Evolutionary conservation across 768 basidiomycete genomes (phyloP).

Genomic region (Leccinum aurantiacum): DNA sequence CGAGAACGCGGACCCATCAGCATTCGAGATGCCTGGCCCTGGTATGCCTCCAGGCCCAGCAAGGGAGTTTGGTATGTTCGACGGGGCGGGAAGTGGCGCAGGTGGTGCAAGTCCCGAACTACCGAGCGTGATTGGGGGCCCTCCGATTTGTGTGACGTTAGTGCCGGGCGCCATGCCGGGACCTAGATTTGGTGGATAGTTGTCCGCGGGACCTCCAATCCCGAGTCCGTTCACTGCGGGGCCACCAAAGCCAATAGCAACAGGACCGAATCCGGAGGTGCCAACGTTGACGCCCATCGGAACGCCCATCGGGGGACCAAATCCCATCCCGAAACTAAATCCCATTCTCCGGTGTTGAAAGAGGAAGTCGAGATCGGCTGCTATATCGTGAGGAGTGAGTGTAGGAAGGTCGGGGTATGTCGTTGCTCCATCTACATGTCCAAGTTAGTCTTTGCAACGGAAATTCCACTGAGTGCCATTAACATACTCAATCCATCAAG

Average conservation of each 20-base stretch:
- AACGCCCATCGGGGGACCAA: conserved; percentile 23
- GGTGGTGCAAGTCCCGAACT: conserved; percentile 11
- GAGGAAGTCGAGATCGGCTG: conserved; percentile 54
- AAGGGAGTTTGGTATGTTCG: conserved; percentile 5
- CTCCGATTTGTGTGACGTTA: conserved; percentile 10
- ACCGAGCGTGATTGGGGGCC: conserved; percentile 8
- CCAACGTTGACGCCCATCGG: conserved; percentile 19
- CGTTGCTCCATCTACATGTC: conserved; percentile 44
- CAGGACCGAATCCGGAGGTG: conserved; percentile 20
- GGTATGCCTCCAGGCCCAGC: conserved; percentile 7
- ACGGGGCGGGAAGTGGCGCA: conserved; percentile 5
- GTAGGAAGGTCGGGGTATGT: conserved; percentile 36
- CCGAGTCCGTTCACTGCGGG: conserved; percentile 22
- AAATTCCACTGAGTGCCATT: conserved; percentile 5
- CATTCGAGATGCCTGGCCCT: conserved; percentile 14
- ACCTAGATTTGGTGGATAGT: conserved; percentile 17
- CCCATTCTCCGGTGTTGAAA: conserved; percentile 40
- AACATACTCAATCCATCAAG: conserved; percentile 23
- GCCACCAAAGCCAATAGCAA: conserved; percentile 19
- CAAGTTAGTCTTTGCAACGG: conserved; percentile 2
- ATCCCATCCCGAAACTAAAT: conserved; percentile 28
- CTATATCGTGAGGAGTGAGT: conserved; percentile 48
- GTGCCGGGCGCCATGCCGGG: conserved; percentile 12
- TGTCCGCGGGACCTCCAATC: conserved; percentile 17
- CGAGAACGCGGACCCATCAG: conserved; percentile 19